Conservation (phyloP, 805 yeast species). For the Sungouiozyma ichnusensis region DNA sequence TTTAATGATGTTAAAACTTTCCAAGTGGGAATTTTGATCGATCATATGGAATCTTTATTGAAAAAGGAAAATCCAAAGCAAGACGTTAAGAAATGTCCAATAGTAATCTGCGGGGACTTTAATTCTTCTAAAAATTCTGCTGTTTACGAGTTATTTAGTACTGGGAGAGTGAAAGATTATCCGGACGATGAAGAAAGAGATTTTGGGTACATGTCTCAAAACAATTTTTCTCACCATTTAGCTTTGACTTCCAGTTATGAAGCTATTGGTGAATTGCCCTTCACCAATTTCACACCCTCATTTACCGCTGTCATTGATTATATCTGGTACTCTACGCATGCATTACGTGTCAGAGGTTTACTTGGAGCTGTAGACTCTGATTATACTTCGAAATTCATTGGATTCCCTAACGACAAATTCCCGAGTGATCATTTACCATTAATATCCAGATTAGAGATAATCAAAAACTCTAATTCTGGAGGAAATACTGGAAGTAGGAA, state of each 20-base stretch:
- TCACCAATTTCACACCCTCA: slow-evolving; percentile 88
- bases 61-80: slow-evolving; percentile 38
- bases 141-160: slow-evolving; percentile 79
- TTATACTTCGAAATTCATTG: slow-evolving; percentile 68
- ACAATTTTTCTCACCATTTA: slow-evolving; percentile 75
- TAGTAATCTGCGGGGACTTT: slow-evolving; percentile 89
- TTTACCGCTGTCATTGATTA: slow-evolving; percentile 92
- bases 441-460: slow-evolving; percentile 65
- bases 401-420: slow-evolving; percentile 86
- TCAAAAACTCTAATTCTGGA: slow-evolving; percentile 25
- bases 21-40: slow-evolving; percentile 86
- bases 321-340: slow-evolving; percentile 82
- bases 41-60: slow-evolving; percentile 64
- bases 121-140: slow-evolving; percentile 83
- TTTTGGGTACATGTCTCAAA: slow-evolving; percentile 84
- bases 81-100: slow-evolving; percentile 53
- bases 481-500: slow-evolving; percentile 25
- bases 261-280: slow-evolving; percentile 78
- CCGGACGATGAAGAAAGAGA: slow-evolving; percentile 75
- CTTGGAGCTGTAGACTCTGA: slow-evolving; percentile 75
- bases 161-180: slow-evolving; percentile 72
- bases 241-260: slow-evolving; percentile 79
- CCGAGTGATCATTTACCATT: slow-evolving; percentile 95
- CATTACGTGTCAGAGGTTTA: slow-evolving; percentile 75
- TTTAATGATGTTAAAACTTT: slow-evolving; percentile 92